Conservation (phyloP, 2,329 filamentous ascomycete genomes). For the Aspergillus persii region DNA sequence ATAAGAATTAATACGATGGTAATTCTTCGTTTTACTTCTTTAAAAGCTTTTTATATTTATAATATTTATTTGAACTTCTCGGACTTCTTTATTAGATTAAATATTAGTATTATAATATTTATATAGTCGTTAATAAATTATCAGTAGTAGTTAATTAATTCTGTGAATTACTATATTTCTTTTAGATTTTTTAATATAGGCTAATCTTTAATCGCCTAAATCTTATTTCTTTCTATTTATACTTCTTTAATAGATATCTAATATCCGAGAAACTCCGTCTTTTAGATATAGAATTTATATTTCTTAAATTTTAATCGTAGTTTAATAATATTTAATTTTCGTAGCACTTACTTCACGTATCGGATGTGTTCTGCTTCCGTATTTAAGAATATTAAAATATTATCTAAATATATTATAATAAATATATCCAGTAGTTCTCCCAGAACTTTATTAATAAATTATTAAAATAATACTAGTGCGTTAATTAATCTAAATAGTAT, state of each 20-base stretch:
- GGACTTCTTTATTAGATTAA: neutral
- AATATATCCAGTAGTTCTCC: neutral
- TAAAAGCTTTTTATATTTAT: too few relatives aligned
- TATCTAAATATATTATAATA: constrained; percentile 3
- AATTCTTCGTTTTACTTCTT: too few relatives aligned
- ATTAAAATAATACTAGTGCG: constrained; percentile 7
- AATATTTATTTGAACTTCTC: neutral
- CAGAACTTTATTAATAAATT: too few relatives aligned
- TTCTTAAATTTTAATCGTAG: constrained; percentile 1
- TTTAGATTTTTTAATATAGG: constrained; percentile 1
- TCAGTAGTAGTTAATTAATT: neutral
- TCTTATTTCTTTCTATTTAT: neutral
- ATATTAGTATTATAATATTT: neutral
- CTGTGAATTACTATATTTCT: neutral
- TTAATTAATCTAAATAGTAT: constrained; percentile 28
- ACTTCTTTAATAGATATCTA: neutral
- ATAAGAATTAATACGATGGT: too few relatives aligned
- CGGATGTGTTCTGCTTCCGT: neutral
- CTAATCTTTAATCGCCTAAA: neutral
- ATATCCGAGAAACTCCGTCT: neutral
- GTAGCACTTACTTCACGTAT: neutral
- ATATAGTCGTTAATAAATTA: neutral
- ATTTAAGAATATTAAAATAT: constrained; percentile 6
- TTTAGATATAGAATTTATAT: constrained; percentile 1
- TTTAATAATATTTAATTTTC: neutral